Base-by-base conservation (phyloP, 2,329 filamentous ascomycete genomes). In the Arthrobotrys sphaeroides region DNA sequence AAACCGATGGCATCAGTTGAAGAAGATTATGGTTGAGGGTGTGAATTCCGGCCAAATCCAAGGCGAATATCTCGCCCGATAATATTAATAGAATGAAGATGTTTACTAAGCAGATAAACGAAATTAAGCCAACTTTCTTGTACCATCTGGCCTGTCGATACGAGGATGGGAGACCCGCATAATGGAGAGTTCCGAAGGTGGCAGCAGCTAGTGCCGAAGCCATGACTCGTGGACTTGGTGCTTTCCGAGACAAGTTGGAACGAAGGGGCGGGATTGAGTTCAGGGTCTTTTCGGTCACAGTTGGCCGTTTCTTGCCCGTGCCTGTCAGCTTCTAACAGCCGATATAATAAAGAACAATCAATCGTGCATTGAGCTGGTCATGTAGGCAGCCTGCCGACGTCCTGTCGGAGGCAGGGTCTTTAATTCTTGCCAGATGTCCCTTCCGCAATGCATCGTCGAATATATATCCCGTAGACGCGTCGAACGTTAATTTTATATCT, bases 231-330 rank as follows among this genome's bases (percentile, higher is more conserved):
- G 64, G 22, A 60, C 24, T 16, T 51, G 40, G 20, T 42, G 16
- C 62, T 33, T 67, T 67, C 62, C 62, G 62, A 67, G 62, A 67
- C 62, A 57, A 55, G 16, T 55, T 55, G 51, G 51, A 55, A 5
- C 26, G 24, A 31, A 31, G 49, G 49, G 49, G 49, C 49, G 49
- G 51, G 51, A 55, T 36, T n/a, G 31, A 38, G 51, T 36, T 55
- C 31, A 55, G 51, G 51, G 51, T 55, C 51, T 55, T 55, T 55
- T n/a, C n/a, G n/a, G 51, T 18, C 36, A 55, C 28, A 36, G n/a
- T 31, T 53, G 16, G 13, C 26, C 33, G 45, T n/a, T n/a, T n/a
- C n/a, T n/a, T n/a, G n/a, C n/a, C 26, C 6, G 6, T 38, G 16
- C 16, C 51, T 55, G 51, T 55, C 51, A 55, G 51, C 51, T 38